phyloP scores from a whole-genome alignment of 2,329 filamentous ascomycete genomes.

The Fusarium euwallaceae region DNA sequence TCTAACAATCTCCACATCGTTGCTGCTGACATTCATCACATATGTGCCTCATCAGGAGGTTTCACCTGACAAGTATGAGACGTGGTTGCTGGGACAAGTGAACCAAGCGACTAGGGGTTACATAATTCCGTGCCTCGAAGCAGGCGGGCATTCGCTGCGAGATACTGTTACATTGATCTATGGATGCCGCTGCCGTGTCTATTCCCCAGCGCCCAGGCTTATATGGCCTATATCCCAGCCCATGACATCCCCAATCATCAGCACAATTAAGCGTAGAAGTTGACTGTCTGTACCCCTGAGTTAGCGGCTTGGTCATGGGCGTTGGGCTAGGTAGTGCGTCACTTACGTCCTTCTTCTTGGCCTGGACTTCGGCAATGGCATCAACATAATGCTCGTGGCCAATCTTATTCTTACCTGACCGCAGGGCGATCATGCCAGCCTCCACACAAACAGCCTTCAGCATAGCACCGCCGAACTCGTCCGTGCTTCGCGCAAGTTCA shows the following conservation, averaged over 20 bases:
- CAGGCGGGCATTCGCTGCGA: constrained; percentile 18
- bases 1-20: neutral
- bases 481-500: constrained; percentile 94
- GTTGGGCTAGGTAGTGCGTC: neutral
- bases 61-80: neutral
- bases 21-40: neutral
- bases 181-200: constrained; percentile 36
- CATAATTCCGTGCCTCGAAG: constrained; percentile 7
- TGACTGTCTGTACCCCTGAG: constrained; percentile 62
- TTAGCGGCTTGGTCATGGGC: constrained; percentile 25
- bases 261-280: constrained; percentile 63
- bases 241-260: constrained; percentile 17
- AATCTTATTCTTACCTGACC: constrained; percentile 95
- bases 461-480: constrained; percentile 98
- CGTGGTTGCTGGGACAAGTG: neutral
- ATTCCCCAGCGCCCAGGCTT: constrained; percentile 33
- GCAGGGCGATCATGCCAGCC: constrained; percentile 97
- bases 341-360: constrained; percentile 91
- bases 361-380: constrained; percentile 95
- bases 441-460: constrained; percentile 99
- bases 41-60: neutral
- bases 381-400: constrained; percentile 99
- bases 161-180: constrained; percentile 49
- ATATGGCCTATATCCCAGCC: constrained; percentile 25
- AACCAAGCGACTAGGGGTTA: neutral